Base-by-base conservation (phyloP, 176 grass and related monocot species). In the Lolium rigidum region DNA sequence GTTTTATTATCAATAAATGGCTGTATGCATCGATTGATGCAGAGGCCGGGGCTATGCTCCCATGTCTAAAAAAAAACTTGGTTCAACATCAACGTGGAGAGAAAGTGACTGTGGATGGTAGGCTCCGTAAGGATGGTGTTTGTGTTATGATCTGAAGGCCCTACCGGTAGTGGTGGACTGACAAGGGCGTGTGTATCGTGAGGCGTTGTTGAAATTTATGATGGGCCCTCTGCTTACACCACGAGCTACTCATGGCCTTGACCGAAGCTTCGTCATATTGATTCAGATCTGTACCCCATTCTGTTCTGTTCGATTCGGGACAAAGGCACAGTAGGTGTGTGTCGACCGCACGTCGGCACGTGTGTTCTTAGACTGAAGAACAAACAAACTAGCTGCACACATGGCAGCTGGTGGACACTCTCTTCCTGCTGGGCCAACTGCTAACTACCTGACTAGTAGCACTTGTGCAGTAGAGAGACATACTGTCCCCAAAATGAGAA, bases 391-490 rank as follows among this genome's bases (percentile, higher is more conserved):
- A 43, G 41, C 41, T 43, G 41, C 41, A 43, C 52, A 43, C 41
- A 17, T 7, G 52, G 52, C 52, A 55, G 52, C 58, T 61, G 21
- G 58, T 24, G n/a, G n/a, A 1, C n/a, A 18, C 58, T 61, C n/a
- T 61, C 58, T 61, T 61, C 24, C 57, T 59, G 57, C 57, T 59
- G 57, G 57, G 20, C 57, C 80, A 41, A 82, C 61, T 7, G 48
- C 80, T 41, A 69, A 70, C 28, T 49, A 47, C 70, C 22, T 31
- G 28, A 35, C 2, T 35, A 35, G 31, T 35, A 35, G 31, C 31
- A 44, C 21, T 14, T 41, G 43, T 20, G 21, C 5, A 14, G 31
- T 35, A 35, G 31, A 35, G 31, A 35, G 31, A 35, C 31, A 2
- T 3, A 35, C 31, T 35, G 31, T 35, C 31, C 31, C 31, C 31